These are phyloP conservation scores for Prunus mongolica DNA, from an alignment of 306 rosid species.

Conservation along the genomic window DNA sequence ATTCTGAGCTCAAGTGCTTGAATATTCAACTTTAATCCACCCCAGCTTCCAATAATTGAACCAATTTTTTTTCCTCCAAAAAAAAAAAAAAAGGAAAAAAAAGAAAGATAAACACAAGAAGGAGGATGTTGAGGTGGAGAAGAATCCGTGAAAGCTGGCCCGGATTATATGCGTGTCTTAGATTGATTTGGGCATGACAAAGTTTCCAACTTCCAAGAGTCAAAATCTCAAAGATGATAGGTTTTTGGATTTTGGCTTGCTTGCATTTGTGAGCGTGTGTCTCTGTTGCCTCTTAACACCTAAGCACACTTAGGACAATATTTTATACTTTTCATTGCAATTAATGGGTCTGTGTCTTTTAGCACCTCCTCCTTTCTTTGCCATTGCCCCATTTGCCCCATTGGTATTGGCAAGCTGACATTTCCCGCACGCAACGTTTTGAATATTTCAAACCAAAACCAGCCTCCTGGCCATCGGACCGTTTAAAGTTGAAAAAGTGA, in stretches of 20 bases:
- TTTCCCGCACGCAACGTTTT: slow-evolving; percentile 43
- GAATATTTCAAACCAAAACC: slow-evolving; percentile 10
- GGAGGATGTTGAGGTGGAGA: slow-evolving; percentile 24
- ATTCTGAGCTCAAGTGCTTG: slow-evolving; percentile 11
- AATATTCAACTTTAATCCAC: slow-evolving; percentile 5
- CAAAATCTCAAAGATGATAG: slow-evolving; percentile 6
- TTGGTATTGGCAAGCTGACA: slow-evolving; percentile 22
- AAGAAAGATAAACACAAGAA: slow-evolving; percentile 9
- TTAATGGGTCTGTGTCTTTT: background rate
- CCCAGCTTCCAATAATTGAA: slow-evolving; percentile 27
- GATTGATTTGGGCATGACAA: slow-evolving; percentile 20
- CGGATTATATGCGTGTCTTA: slow-evolving; percentile 24
- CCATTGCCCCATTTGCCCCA: background rate
- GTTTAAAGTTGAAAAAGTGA: slow-evolving; percentile 10
- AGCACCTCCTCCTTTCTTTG: too few species aligned
- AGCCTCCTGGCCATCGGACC: slow-evolving; percentile 8
- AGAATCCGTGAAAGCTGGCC: slow-evolving; percentile 25
- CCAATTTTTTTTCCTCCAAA: background rate
- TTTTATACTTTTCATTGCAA: background rate
- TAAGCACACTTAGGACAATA: background rate
- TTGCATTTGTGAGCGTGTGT: background rate
- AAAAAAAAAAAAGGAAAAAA: background rate
- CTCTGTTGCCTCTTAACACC: background rate
- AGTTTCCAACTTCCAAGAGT: slow-evolving; percentile 10
- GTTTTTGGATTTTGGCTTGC: background rate